These are phyloP conservation scores for Sphagnum tenellum DNA, from an alignment of 225 moss, liverwort and hornwort genomes.

Conservation along the genomic window DNA sequence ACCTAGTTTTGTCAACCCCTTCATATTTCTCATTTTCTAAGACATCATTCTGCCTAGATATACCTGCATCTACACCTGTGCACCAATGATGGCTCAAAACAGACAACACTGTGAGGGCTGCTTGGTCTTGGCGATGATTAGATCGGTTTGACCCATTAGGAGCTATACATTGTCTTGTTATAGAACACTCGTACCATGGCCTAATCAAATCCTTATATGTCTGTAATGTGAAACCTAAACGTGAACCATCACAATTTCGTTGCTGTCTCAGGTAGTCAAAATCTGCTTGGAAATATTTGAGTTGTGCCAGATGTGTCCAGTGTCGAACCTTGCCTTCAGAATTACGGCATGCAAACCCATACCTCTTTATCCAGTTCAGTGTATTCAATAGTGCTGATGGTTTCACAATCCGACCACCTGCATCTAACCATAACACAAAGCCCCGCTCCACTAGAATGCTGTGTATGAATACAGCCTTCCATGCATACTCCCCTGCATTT, in stretches of 20 bases:
- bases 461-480: conserved; percentile 69
- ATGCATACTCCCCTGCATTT: conserved; percentile 60
- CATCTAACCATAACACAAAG: conserved; percentile 60
- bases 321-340: conserved; percentile 31
- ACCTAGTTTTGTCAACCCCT: conserved; percentile 43
- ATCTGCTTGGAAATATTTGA: conserved; percentile 42
- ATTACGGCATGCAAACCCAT: conserved; percentile 43
- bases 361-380: conserved; percentile 15
- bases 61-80: conserved; percentile 16
- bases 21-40: conserved; percentile 6
- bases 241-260: conserved; percentile 58
- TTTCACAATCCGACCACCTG: conserved; percentile 45
- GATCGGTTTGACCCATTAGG: conserved; percentile 54
- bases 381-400: conserved; percentile 30
- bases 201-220: conserved; percentile 31
- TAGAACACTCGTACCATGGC: conserved; percentile 66
- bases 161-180: conserved; percentile 65
- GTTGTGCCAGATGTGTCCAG: conserved; percentile 31
- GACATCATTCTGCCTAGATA: no score
- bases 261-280: conserved; percentile 8
- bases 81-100: conserved; percentile 24
- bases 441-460: conserved; percentile 46
- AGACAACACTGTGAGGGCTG: conserved; percentile 47
- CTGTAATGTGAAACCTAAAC: conserved; percentile 58
- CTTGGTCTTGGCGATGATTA: conserved; percentile 63